These are phyloP conservation scores for Talaromyces rugulosus DNA, from an alignment of 2,329 filamentous ascomycete genomes.

Conservation along the genomic window DNA sequence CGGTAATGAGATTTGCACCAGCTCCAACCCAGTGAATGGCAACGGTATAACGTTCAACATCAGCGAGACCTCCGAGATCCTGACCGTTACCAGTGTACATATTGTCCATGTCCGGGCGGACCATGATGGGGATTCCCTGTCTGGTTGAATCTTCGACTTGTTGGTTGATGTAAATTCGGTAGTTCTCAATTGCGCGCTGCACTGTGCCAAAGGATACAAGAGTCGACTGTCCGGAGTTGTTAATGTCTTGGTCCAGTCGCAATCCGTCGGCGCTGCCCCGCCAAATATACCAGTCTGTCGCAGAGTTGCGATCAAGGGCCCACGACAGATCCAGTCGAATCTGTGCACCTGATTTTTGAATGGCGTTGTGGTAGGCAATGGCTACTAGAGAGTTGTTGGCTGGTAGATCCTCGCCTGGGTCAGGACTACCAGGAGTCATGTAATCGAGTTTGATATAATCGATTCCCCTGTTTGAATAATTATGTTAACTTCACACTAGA, in stretches of 20 bases:
- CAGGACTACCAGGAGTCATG: conserved; percentile 23
- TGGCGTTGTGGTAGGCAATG: conserved; percentile 23
- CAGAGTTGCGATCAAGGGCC: conserved; percentile 21
- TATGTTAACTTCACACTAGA: not conserved
- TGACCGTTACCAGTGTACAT: conserved; percentile 23
- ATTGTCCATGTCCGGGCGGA: conserved; percentile 27
- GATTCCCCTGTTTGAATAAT: conserved; percentile 17
- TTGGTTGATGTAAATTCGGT: conserved; percentile 23
- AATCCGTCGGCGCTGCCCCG: conserved; percentile 22
- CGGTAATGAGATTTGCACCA: conserved; percentile 24
- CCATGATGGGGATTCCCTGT: conserved; percentile 16
- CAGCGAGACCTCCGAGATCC: conserved; percentile 20
- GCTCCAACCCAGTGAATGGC: conserved; percentile 29
- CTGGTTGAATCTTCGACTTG: conserved; percentile 11
- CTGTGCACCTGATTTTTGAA: conserved; percentile 19
- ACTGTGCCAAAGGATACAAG: conserved; percentile 20
- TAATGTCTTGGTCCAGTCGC: conserved; percentile 24
- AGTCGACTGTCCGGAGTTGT: conserved; percentile 19
- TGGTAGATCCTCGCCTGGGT: conserved; percentile 17
- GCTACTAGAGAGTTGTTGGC: conserved; percentile 19
- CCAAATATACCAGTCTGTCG: conserved; percentile 22
- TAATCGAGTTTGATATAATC: conserved; percentile 27
- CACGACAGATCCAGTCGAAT: conserved; percentile 26
- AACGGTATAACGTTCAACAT: conserved; percentile 21
- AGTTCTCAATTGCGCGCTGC: conserved; percentile 27